A percentile compares a stretch with the other conserved stretches of the same genome.
Conservation (phyloP, 352 stramenopile species). For the Peronosclerospora sorghi region DNA sequence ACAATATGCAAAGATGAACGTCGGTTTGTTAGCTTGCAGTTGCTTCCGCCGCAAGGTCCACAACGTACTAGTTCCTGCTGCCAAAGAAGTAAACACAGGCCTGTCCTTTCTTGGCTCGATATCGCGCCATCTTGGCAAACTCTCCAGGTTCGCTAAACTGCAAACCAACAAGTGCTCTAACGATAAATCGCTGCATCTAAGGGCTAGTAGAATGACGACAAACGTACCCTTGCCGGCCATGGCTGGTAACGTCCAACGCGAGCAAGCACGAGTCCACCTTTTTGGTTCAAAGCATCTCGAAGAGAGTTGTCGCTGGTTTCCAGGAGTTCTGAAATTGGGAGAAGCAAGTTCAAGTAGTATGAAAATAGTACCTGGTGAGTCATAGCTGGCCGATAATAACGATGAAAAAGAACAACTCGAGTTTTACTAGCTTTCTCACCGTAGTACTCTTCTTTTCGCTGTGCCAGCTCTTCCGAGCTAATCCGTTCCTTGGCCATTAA, state of each 20-base stretch:
- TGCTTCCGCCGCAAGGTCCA: neutral
- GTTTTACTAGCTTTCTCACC: slow-evolving; percentile 8
- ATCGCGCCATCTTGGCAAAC: slow-evolving; percentile 67
- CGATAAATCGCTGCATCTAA: neutral
- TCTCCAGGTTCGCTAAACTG: slow-evolving; percentile 77
- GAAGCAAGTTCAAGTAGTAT: neutral
- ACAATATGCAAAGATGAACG: neutral
- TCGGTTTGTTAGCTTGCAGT: neutral
- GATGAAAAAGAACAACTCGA: neutral
- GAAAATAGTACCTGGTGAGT: neutral
- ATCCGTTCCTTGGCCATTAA: slow-evolving; percentile 28
- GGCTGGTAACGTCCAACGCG: slow-evolving; percentile 70
- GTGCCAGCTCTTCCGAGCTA: slow-evolving; percentile 27
- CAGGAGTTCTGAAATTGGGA: slow-evolving; percentile 40
- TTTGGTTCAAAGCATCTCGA: slow-evolving; percentile 60
- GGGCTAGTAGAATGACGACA: neutral
- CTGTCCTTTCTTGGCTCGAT: slow-evolving; percentile 66
- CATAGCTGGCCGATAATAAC: neutral
- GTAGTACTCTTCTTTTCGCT: slow-evolving; percentile 45
- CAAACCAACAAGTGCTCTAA: slow-evolving; percentile 5
- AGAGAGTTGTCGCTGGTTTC: slow-evolving; percentile 41
- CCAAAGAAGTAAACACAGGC: slow-evolving; percentile 83
- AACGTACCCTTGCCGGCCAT: slow-evolving; percentile 63
- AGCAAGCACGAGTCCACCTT: slow-evolving; percentile 65
- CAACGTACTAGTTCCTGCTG: slow-evolving; percentile 76